A percentile compares a stretch with the other conserved stretches of the same genome.
Conservation (phyloP, 2,329 filamentous ascomycete genomes). For the Huntiella bhutanensis region DNA sequence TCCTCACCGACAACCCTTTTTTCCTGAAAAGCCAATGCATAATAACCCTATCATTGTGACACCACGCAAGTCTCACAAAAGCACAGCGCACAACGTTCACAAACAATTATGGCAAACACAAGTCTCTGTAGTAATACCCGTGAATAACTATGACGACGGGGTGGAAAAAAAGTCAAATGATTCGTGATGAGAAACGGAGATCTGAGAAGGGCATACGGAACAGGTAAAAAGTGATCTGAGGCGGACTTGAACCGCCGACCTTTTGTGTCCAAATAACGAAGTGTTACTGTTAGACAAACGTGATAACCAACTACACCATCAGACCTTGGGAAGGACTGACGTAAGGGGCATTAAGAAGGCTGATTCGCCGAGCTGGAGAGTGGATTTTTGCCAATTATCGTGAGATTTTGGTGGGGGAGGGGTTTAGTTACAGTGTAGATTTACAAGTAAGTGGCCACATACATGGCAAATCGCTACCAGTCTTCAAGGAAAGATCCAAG, state of each 20-base stretch:
- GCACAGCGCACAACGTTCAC: not conserved
- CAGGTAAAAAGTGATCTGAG: conserved; percentile 3
- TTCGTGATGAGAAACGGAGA: too few relatives aligned
- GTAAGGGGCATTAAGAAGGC: rapidly evolving
- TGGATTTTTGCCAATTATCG: too few relatives aligned
- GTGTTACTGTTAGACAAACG: conserved; percentile 10
- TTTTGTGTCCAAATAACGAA: conserved; percentile 5
- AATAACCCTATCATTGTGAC: not conserved
- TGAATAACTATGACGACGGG: too few relatives aligned
- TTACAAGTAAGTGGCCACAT: too few relatives aligned
- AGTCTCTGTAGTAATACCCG: not conserved
- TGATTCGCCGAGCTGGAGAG: not conserved
- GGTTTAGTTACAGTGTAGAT: too few relatives aligned
- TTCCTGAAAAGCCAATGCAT: not conserved
- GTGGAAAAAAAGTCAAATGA: too few relatives aligned
- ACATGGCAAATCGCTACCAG: too few relatives aligned
- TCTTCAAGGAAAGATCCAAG: too few relatives aligned
- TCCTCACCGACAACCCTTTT: too few relatives aligned
- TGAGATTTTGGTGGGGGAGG: too few relatives aligned
- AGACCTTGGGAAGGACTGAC: not conserved
- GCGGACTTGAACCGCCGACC: conserved; percentile 9
- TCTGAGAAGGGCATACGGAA: too few relatives aligned
- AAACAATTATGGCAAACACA: not conserved
- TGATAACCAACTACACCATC: conserved; percentile 10
- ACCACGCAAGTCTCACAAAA: not conserved